Evolutionary conservation across 208 protist genomes (phyloP).

Genomic region (Leishmania martiniquensis): DNA sequence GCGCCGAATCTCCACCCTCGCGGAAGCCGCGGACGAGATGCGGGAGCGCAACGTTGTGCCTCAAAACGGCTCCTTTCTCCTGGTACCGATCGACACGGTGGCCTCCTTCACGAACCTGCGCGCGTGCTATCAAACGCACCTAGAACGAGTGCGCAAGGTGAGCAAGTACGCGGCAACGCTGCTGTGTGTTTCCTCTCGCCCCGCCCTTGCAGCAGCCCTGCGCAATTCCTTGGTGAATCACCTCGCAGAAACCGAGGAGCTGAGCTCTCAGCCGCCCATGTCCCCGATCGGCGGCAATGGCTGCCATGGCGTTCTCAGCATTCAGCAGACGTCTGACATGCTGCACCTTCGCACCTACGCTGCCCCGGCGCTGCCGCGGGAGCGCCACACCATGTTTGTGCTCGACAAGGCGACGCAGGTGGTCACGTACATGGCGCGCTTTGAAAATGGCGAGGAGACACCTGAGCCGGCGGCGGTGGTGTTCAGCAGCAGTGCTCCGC

Average conservation of each 20-base stretch:
- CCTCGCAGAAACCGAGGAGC: constrained; percentile 34
- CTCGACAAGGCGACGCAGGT: constrained; percentile 65
- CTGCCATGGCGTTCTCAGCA: constrained; percentile 28
- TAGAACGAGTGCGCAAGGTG: constrained; percentile 59
- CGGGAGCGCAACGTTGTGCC: constrained; percentile 77
- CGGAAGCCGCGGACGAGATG: constrained; percentile 66
- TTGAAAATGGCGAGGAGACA: constrained; percentile 47
- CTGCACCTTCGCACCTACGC: constrained; percentile 33
- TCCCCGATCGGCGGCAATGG: constrained; percentile 23
- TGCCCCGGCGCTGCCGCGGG: constrained; percentile 39
- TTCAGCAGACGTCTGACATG: constrained; percentile 43
- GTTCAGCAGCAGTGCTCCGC: constrained; percentile 50
- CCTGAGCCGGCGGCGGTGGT: constrained; percentile 47
- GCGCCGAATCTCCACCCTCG: constrained; percentile 51
- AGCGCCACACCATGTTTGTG: constrained; percentile 79
- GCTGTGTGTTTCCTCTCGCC: constrained; percentile 64
- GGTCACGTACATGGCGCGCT: constrained; percentile 66
- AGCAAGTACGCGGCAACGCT: constrained; percentile 83
- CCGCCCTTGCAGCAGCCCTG: constrained; percentile 53
- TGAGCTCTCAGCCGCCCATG: constrained; percentile 17
- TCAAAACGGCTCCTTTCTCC: constrained; percentile 78
- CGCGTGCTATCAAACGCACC: constrained; percentile 60
- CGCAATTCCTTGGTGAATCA: constrained; percentile 66
- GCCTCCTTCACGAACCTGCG: constrained; percentile 67
- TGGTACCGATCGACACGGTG: constrained; percentile 78